Evolutionary conservation across 73 alveolate species (phyloP), one percentile per base, ranked within the genome.

Genomic region (Halteria grandinella): DNA sequence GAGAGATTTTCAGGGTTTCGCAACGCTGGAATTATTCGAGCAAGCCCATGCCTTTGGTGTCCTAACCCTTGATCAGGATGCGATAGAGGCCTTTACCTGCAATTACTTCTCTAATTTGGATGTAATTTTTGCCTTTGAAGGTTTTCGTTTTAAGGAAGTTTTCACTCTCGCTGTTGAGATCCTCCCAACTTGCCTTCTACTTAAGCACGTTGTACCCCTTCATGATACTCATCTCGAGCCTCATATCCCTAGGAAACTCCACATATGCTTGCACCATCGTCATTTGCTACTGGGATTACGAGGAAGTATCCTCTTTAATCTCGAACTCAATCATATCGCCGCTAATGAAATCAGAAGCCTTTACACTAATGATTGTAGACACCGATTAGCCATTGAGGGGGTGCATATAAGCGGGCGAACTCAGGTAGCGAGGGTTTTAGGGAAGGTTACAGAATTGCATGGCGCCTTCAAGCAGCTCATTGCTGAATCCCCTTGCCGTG

Each of bases 361-460:
- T 57, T 36, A 32, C 31, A 12, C 57, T 57, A 8, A 57, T 10
- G 14, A 11, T 18, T 6, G 15, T 7, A 8, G 12, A 27, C 4
- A 57, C 20, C 11, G 50, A 3, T 1, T 62, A 1, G 6, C 78
- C 78, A 25, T 17, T 6, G 14, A 62, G 62, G 12, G 60, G 63
- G 24, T 62, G 78, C 10, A 62, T 39, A 41, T 17, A 62, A 4
- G 15, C 7, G 12, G 78, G 78, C n/a, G 54, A 17, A 14, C 41
- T 40, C n/a, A 62, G 62, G 5, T 6, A n/a, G 18, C 24, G 32
- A 3, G 78, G 78, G 33, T 40, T 1, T 8, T 24, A 20, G 12
- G 78, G 63, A 11, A 62, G 6, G 44, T 41, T 23, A 27, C 78
- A 62, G 15, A 62, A 52, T 21, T 62, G 62, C 47, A 62, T 15